These are phyloP conservation scores for Mentha longifolia DNA, from an alignment of 257 asterid species.

Conservation along the genomic window DNA sequence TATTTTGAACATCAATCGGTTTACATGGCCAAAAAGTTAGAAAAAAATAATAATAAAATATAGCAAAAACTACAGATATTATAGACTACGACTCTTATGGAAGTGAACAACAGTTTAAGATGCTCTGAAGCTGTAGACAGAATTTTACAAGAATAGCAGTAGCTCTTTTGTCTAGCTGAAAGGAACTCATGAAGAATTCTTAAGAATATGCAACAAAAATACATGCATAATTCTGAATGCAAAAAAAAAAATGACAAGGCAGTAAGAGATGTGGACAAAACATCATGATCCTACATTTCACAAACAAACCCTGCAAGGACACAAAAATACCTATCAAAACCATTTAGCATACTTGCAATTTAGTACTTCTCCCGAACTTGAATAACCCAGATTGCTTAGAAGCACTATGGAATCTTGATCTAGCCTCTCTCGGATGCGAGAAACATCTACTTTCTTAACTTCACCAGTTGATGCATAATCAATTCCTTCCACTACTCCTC, in stretches of 20 bases:
- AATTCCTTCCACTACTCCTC: slow-evolving; percentile 94
- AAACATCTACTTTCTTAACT: slow-evolving; percentile 92
- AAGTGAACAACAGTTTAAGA: neutral
- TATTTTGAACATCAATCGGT: neutral
- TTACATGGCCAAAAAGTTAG: neutral
- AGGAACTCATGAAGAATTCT: neutral
- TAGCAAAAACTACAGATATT: neutral
- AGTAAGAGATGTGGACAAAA: slow-evolving; percentile 26
- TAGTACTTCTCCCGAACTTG: slow-evolving; percentile 97
- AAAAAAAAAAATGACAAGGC: neutral
- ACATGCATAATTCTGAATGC: slow-evolving; percentile 11
- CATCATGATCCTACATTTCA: slow-evolving; percentile 11
- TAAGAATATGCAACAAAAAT: neutral
- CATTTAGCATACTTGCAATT: slow-evolving; percentile 99
- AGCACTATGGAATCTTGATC: slow-evolving; percentile 82
- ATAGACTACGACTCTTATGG: neutral
- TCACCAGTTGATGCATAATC: slow-evolving; percentile 94
- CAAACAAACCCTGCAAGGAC: slow-evolving; percentile 43
- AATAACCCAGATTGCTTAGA: slow-evolving; percentile 86
- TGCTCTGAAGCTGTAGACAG: neutral
- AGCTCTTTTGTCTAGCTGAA: slow-evolving; percentile 9
- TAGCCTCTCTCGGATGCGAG: slow-evolving; percentile 86
- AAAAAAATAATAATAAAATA: no score
- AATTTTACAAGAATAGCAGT: neutral
- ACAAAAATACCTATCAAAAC: slow-evolving; percentile 66